Percentiles rank a stretch among this genome's conserved stretches.
Evolutionary conservation across 2,329 filamentous ascomycete species (phyloP).

Genomic region (Trichoderma endophyticum): DNA sequence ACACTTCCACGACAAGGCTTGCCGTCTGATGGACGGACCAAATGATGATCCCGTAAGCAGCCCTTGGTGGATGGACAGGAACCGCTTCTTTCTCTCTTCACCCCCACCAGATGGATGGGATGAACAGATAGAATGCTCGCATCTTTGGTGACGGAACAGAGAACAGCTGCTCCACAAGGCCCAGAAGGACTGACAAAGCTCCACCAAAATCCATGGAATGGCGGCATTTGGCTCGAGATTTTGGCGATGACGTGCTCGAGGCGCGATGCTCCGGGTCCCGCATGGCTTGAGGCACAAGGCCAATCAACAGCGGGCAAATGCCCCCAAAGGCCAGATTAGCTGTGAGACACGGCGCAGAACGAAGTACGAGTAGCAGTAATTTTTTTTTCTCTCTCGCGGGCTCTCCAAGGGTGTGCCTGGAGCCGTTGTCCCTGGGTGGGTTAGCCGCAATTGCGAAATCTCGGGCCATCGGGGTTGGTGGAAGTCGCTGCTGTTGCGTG

Average conservation of each 20-base stretch:
- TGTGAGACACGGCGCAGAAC: neutral
- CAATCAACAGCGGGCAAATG: constrained; percentile 24
- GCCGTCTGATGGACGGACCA: neutral
- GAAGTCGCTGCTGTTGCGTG: constrained; percentile 9
- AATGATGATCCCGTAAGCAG: constrained; percentile 12
- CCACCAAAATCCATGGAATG: constrained; percentile 1
- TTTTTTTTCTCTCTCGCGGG: neutral
- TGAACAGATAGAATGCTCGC: neutral
- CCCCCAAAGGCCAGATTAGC: neutral
- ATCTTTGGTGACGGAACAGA: neutral
- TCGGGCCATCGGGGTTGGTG: constrained; percentile 20
- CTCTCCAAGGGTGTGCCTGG: neutral
- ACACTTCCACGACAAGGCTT: neutral
- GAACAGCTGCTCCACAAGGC: neutral
- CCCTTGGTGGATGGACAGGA: neutral
- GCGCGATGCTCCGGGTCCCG: constrained; percentile 26
- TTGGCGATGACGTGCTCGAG: constrained; percentile 34
- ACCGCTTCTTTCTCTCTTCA: neutral
- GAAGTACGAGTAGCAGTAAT: neutral
- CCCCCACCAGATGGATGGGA: neutral
- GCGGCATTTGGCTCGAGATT: constrained; percentile 16
- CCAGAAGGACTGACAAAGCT: neutral
- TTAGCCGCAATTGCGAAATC: constrained; percentile 21
- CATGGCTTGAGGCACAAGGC: constrained; percentile 24
- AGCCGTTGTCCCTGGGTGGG: neutral